Evolutionary conservation across 2,329 filamentous ascomycete genomes (phyloP), one percentile per base, ranked within the genome.

Genomic region (Orbilia ellipsospora): DNA sequence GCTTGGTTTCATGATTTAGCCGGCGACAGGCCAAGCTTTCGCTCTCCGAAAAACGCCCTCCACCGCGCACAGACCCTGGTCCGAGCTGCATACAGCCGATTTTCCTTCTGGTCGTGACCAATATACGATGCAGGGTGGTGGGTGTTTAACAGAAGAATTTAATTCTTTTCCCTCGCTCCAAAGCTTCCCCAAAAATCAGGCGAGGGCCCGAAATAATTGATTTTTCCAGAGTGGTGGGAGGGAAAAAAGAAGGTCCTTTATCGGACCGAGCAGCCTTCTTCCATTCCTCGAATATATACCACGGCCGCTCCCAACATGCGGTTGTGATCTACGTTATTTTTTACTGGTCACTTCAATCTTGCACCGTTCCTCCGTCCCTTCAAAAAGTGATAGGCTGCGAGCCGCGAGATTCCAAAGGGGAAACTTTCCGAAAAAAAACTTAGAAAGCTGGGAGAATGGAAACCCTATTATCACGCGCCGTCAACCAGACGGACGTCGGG

Each of bases 1-100:
- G 63, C 70, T 31, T 59, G 31, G 70, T 74, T 74, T 74, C 70
- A 74, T 57, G 64, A 74, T 74, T 74, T 74, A 74, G 23, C 70
- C 70, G 70, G 65, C 44, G 23, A 64, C 52, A 60, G 56, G 54
- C 48, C 54, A 59, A 62, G 15, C 56, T 51, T 57, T 65, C 66
- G 61, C 31, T 62, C 61, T 73, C 31, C 31, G 31, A 36, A 36
- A 48, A 66, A 31, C 69, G 20, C 36, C 23, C 45, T 26, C 54
- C 67, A 61, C 36, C 44, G 48, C 63, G 70, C 56, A 68, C 63
- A 63, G 63, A 62, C 52, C 70, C 70, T 28, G 59, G 63, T 40
- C 52, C 28, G 44, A 62, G 16, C 42, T 68, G 70, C 70, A 74
- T 74, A 74, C 64, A 74, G 63, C 70, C 70, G 70, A 66, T 28